phyloP scores from a whole-genome alignment of 2,329 filamentous ascomycete genomes.

The Colletotrichum somersetense region DNA sequence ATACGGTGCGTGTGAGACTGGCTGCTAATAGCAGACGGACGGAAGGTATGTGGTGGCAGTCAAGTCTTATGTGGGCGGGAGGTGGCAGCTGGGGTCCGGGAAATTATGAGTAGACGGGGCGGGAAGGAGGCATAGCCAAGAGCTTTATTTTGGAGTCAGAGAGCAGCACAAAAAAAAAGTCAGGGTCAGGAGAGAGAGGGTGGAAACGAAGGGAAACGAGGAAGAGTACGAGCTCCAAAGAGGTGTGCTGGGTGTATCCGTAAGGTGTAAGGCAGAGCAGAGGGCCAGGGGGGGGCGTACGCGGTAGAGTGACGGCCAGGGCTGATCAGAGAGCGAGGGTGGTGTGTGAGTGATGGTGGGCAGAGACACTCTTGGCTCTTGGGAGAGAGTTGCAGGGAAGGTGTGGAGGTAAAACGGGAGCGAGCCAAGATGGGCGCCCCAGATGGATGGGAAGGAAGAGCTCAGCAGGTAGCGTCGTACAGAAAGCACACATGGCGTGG shows the following conservation, averaged over 20 bases:
- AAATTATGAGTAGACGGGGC: constrained; percentile 42
- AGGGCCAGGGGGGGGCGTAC: neutral
- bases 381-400: constrained; percentile 28
- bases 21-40: constrained; percentile 17
- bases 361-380: neutral
- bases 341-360: neutral
- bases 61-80: constrained; percentile 42
- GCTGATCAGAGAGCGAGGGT: constrained; percentile 1
- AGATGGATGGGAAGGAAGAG: constrained; percentile 30
- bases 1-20: constrained; percentile 31
- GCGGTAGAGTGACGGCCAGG: constrained; percentile 18
- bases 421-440: constrained; percentile 39
- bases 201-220: constrained; percentile 42
- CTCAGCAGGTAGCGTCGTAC: neutral
- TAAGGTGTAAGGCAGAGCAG: constrained; percentile 10
- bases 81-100: constrained; percentile 38
- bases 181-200: constrained; percentile 39
- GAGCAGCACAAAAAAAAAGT: constrained; percentile 31
- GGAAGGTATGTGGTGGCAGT: constrained; percentile 36
- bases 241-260: constrained; percentile 21
- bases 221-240: constrained; percentile 27
- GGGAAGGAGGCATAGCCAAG: constrained; percentile 42
- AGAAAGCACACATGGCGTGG: constrained; percentile 8
- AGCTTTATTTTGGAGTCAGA: constrained; percentile 42
- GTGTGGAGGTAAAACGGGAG: constrained; percentile 39